phyloP scores from a whole-genome alignment of 345 rosid species.

The Nasturtium officinale region DNA sequence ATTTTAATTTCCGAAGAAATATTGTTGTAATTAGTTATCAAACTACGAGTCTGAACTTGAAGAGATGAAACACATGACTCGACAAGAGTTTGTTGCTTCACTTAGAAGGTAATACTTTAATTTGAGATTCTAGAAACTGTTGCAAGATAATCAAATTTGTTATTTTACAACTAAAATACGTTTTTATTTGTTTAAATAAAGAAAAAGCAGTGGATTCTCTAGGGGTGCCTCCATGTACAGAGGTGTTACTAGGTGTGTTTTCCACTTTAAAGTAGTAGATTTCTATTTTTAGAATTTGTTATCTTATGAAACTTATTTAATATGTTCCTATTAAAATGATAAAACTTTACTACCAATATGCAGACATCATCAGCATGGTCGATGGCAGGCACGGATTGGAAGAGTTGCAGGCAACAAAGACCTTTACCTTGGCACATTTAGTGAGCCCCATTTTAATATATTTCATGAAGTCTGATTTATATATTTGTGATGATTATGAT shows the following conservation, averaged over 20 bases:
- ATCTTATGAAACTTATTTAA: background rate
- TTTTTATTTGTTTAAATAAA: conserved; percentile 24
- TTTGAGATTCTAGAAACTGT: background rate
- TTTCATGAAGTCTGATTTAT: background rate
- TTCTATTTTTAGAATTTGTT: background rate
- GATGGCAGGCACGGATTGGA: conserved; percentile 99
- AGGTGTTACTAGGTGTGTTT: conserved; percentile 85
- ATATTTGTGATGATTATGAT: background rate
- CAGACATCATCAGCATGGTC: conserved; percentile 97
- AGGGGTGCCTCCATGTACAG: conserved; percentile 96
- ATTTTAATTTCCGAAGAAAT: background rate
- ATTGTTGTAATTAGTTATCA: conserved; percentile 48
- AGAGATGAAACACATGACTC: conserved; percentile 91
- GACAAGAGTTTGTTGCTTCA: conserved; percentile 96
- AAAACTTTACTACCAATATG: background rate
- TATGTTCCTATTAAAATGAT: background rate
- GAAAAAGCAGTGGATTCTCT: conserved; percentile 98
- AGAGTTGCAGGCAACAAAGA: conserved; percentile 98
- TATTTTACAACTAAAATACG: background rate
- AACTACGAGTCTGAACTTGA: conserved; percentile 82
- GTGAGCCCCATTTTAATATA: conserved; percentile 50
- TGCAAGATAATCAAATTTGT: background rate
- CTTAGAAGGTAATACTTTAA: conserved; percentile 63
- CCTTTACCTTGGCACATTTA: conserved; percentile 95
- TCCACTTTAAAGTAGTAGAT: background rate